phyloP scores from a whole-genome alignment of 257 asterid genomes.

The Gentiana macrophylla region DNA sequence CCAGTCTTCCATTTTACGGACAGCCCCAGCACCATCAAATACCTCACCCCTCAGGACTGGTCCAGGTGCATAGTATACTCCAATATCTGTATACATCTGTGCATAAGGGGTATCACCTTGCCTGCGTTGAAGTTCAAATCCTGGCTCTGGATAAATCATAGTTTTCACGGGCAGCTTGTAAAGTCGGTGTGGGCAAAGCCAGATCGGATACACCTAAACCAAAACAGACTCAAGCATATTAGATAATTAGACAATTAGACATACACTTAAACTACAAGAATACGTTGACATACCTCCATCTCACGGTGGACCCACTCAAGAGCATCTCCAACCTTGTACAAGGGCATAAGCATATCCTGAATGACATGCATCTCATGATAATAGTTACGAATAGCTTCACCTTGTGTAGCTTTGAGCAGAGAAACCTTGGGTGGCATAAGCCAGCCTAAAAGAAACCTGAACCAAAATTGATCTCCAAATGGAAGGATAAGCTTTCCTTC shows the following conservation, averaged over 20 bases:
- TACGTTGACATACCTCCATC: slow-evolving; percentile 60
- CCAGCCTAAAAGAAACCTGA: slow-evolving; percentile 84
- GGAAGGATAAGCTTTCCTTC: slow-evolving; percentile 98
- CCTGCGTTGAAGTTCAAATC: slow-evolving; percentile 72
- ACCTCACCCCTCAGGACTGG: slow-evolving; percentile 87
- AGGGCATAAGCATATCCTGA: slow-evolving; percentile 93
- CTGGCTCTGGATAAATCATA: slow-evolving; percentile 91
- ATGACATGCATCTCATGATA: slow-evolving; percentile 96
- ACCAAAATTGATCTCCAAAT: slow-evolving; percentile 91
- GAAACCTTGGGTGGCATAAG: slow-evolving; percentile 96
- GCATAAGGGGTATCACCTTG: slow-evolving; percentile 83
- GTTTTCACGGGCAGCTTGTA: slow-evolving; percentile 77
- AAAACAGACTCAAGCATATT: not conserved
- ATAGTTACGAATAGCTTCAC: slow-evolving; percentile 81
- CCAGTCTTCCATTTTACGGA: slow-evolving; percentile 71
- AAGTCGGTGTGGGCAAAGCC: slow-evolving; percentile 96
- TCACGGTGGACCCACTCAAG: slow-evolving; percentile 81
- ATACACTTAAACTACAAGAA: not conserved
- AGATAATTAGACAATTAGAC: too few species aligned
- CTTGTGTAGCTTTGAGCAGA: slow-evolving; percentile 92
- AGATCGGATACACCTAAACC: slow-evolving; percentile 81
- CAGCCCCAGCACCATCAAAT: slow-evolving; percentile 82
- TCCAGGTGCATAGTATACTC: slow-evolving; percentile 92
- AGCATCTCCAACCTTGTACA: slow-evolving; percentile 89
- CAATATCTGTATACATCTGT: slow-evolving; percentile 91